Evolutionary conservation across 2,329 filamentous ascomycete species (phyloP).

Genomic region (Fusarium clavum): DNA sequence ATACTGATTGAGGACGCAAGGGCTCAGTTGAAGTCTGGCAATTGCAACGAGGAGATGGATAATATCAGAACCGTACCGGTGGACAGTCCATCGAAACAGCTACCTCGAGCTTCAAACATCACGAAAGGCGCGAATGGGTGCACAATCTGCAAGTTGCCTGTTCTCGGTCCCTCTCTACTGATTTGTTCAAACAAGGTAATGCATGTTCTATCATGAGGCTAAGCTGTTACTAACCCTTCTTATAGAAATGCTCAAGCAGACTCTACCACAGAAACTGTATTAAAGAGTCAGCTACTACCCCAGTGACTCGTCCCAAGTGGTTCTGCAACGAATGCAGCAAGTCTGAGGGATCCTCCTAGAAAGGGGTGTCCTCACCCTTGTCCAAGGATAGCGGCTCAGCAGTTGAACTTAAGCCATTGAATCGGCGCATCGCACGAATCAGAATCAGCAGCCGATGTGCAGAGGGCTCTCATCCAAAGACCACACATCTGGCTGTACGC

Average conservation of each 20-base stretch:
- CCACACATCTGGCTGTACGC: slow-evolving; percentile 10
- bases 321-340: slow-evolving; percentile 58
- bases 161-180: slow-evolving; percentile 60
- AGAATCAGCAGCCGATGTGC: slow-evolving; percentile 1
- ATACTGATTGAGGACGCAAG: slow-evolving; percentile 58
- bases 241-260: slow-evolving; percentile 57
- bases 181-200: slow-evolving; percentile 64
- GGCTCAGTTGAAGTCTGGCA: slow-evolving; percentile 38
- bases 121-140: slow-evolving; percentile 60
- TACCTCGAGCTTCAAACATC: slow-evolving; percentile 52
- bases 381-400: slow-evolving; percentile 13
- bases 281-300: slow-evolving; percentile 49
- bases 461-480: slow-evolving; percentile 9
- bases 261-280: slow-evolving; percentile 64
- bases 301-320: slow-evolving; percentile 55
- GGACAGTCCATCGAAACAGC: slow-evolving; percentile 43
- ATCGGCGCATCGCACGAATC: background rate
- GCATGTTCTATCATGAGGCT: slow-evolving; percentile 12
- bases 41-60: slow-evolving; percentile 14
- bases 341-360: slow-evolving; percentile 44
- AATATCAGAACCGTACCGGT: slow-evolving; percentile 12
- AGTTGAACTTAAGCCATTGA: background rate
- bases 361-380: slow-evolving; percentile 34
- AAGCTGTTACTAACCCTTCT: slow-evolving; percentile 25
- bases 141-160: slow-evolving; percentile 60